Conservation (phyloP, 208 protist genomes). For the Acanthamoeba sp. region DNA sequence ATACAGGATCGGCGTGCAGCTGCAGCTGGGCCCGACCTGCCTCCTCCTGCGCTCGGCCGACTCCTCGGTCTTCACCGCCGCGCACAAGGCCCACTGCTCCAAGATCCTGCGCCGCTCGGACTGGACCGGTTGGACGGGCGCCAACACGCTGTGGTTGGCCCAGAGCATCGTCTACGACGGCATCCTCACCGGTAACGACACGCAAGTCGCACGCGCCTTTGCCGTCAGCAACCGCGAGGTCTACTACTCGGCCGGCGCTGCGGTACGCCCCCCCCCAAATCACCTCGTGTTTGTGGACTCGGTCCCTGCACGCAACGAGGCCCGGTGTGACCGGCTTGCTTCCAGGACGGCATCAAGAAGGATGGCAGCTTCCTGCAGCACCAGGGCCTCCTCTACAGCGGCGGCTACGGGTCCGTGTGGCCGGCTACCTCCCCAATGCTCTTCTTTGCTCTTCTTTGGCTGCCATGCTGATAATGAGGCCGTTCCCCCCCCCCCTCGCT, state of each 20-base stretch:
- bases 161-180: slow-evolving; percentile 28
- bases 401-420: slow-evolving; percentile 19
- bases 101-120: slow-evolving; percentile 13
- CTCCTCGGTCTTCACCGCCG: background rate
- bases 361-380: slow-evolving; percentile 48
- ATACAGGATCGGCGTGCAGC: slow-evolving; percentile 60
- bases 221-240: slow-evolving; percentile 5
- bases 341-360: slow-evolving; percentile 16
- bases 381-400: slow-evolving; percentile 13
- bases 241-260: background rate
- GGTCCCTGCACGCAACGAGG: too few relatives aligned
- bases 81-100: background rate
- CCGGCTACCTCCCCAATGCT: background rate
- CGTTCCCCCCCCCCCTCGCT: too few relatives aligned
- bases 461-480: background rate
- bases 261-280: too few relatives aligned
- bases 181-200: background rate
- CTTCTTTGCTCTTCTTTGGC: background rate
- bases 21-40: background rate
- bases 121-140: slow-evolving; percentile 35
- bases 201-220: background rate
- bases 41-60: background rate
- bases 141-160: slow-evolving; percentile 50
- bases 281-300: too few relatives aligned
- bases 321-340: background rate